Base-by-base conservation (phyloP, 768 basidiomycete genomes). In the Mycena rosella region DNA sequence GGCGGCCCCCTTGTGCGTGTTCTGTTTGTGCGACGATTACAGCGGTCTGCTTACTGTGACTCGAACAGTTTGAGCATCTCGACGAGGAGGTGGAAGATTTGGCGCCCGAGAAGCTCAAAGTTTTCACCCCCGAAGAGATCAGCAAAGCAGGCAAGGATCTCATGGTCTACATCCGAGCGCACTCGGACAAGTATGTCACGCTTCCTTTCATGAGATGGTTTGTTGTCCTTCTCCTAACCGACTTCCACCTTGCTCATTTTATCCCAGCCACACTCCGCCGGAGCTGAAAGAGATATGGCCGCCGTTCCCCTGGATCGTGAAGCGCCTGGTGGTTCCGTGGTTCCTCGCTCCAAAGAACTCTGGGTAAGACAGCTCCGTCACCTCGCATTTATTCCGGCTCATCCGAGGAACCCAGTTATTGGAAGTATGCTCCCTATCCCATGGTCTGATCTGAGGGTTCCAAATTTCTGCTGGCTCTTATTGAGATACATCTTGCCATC, bases 151-250 rank as follows among this genome's bases (percentile, higher is more conserved):
- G 61, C 26, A 67, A 71, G 58, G 69, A 63, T 18, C 42, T 71
- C 22, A 71, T 71, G 69, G 65, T 70, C 27, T 71, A 68, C 7
- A 73, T 82, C 63, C 68, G 76, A 20, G 74, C 60, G 0, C 71
- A 71, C 14, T 60, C 82, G 22, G 76, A 75, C 17, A 72, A 70
- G 27, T 72, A 80, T 55, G 78, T 81, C 5, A 78, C 80, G 34
- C 64, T 82, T 5, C 82, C 82, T 2, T 83, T 72, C 71, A 79
- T 82, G 79, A 70, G 74, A 48, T 78, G 80, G 82, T 81, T 9
- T 6, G 77, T 32, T 30, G 1, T 55, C 5, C 34, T 29, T 15
- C 15, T 38, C 24, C 38, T 49, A 18, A 17, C 45, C 22, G 24
- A 53, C 34, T 34, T 17, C 18, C 24, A 14, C 40, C 32, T 22